These are phyloP conservation scores for Termitomyces sp. DNA, from an alignment of 768 basidiomycete genomes.

Conservation along the genomic window DNA sequence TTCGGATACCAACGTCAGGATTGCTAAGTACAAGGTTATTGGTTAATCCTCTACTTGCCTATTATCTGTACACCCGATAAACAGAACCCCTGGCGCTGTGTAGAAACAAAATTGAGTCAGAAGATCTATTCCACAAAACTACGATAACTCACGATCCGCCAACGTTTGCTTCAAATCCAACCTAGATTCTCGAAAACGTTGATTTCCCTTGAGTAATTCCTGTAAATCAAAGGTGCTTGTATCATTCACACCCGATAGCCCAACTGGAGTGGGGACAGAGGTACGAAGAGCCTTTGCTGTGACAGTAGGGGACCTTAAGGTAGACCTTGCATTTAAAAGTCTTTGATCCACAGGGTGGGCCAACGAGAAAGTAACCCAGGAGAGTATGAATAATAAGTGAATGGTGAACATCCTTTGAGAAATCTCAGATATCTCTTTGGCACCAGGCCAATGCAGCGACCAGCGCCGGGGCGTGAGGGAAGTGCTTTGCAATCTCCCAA, in stretches of 20 bases:
- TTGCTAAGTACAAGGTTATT: background rate
- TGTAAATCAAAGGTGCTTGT: slow-evolving; percentile 2
- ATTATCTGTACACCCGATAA: slow-evolving; percentile 30
- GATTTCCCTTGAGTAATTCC: slow-evolving; percentile 7
- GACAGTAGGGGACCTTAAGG: background rate
- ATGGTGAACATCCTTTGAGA: slow-evolving; percentile 3
- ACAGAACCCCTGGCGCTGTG: slow-evolving; percentile 30
- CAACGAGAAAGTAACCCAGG: slow-evolving; percentile 2
- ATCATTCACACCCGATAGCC: background rate
- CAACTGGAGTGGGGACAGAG: background rate
- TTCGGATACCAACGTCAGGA: background rate
- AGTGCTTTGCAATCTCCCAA: background rate
- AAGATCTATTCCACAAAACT: background rate
- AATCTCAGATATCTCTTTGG: slow-evolving; percentile 8
- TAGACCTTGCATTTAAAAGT: background rate
- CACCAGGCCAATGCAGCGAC: slow-evolving; percentile 28
- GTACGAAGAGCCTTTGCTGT: background rate
- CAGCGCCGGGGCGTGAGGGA: slow-evolving; percentile 19
- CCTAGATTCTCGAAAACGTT: slow-evolving; percentile 5
- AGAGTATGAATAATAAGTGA: slow-evolving; percentile 11
- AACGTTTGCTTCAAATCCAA: background rate
- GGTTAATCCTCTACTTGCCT: slow-evolving; percentile 13
- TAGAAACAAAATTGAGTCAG: background rate
- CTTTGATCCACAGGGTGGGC: slow-evolving; percentile 7
- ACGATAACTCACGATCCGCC: slow-evolving; percentile 5